These are phyloP conservation scores for Populus hybrid DNA, from an alignment of 441 rosid species.

Conservation along the genomic window DNA sequence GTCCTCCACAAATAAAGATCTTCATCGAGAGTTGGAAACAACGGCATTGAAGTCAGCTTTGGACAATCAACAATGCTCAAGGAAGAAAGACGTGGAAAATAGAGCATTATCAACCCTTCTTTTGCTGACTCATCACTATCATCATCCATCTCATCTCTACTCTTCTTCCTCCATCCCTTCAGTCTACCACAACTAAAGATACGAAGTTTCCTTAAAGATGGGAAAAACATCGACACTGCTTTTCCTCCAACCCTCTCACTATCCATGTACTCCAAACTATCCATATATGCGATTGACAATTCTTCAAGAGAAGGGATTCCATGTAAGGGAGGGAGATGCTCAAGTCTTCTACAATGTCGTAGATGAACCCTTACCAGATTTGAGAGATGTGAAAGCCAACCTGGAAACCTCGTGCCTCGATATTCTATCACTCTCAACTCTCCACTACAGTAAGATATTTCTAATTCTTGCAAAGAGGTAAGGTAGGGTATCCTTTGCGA, in stretches of 20 bases:
- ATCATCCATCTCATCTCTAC: neutral
- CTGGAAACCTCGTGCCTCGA: slow-evolving; percentile 17
- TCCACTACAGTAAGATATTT: too few species aligned
- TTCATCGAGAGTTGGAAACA: too few species aligned
- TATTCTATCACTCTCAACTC: neutral
- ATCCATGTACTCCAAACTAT: slow-evolving; percentile 10
- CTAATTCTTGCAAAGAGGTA: too few species aligned
- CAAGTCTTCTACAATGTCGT: neutral
- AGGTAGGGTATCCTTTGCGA: too few species aligned
- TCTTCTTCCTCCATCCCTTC: slow-evolving; percentile 23
- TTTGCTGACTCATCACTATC: too few species aligned
- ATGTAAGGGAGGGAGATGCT: slow-evolving; percentile 15
- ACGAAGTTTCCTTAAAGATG: neutral
- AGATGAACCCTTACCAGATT: slow-evolving; percentile 6
- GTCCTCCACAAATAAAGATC: too few species aligned
- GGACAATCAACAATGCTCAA: too few species aligned
- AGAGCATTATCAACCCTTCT: neutral
- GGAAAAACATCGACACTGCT: slow-evolving; percentile 1
- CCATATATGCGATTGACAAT: neutral
- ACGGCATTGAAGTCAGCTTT: too few species aligned
- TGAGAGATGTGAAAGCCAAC: slow-evolving; percentile 18
- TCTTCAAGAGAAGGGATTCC: slow-evolving; percentile 9
- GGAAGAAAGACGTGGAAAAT: too few species aligned
- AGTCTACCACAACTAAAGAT: neutral
- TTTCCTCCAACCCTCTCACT: neutral